Conservation (phyloP, 805 yeast species). For the Candida sphagnicola region DNA sequence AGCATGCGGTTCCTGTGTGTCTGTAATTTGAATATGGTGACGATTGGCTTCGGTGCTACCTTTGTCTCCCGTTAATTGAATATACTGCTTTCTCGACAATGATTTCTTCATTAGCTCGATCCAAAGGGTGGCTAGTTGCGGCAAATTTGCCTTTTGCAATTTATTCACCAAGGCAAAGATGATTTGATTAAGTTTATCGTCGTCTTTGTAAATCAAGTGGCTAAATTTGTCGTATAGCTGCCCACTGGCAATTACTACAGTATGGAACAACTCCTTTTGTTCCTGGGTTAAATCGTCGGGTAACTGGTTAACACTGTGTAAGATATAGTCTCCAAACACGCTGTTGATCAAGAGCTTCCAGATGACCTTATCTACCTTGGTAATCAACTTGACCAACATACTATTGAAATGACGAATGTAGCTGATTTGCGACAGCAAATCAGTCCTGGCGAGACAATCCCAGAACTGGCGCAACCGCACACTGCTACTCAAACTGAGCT, state of each 20-base stretch:
- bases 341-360: constrained; percentile 1
- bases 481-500: constrained; percentile 15
- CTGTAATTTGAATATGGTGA: neutral
- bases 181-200: neutral
- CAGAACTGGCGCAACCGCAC: constrained; percentile 20
- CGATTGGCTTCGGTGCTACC: neutral
- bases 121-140: constrained; percentile 2
- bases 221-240: constrained; percentile 3
- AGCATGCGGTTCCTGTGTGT: neutral
- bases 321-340: constrained; percentile 1
- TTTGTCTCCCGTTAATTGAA: neutral
- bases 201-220: constrained; percentile 1
- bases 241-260: neutral
- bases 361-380: constrained; percentile 2
- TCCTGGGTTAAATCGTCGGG: constrained; percentile 1
- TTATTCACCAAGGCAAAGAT: neutral
- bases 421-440: constrained; percentile 7
- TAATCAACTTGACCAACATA: neutral
- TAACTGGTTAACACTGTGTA: neutral
- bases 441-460: constrained; percentile 12
- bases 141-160: neutral
- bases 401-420: constrained; percentile 12
- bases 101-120: constrained; percentile 1
- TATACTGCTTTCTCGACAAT: neutral
- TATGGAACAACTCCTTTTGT: constrained; percentile 1